Evolutionary conservation across 2,329 filamentous ascomycete genomes (phyloP).

Genomic region (Ceratocystis lukuohia): DNA sequence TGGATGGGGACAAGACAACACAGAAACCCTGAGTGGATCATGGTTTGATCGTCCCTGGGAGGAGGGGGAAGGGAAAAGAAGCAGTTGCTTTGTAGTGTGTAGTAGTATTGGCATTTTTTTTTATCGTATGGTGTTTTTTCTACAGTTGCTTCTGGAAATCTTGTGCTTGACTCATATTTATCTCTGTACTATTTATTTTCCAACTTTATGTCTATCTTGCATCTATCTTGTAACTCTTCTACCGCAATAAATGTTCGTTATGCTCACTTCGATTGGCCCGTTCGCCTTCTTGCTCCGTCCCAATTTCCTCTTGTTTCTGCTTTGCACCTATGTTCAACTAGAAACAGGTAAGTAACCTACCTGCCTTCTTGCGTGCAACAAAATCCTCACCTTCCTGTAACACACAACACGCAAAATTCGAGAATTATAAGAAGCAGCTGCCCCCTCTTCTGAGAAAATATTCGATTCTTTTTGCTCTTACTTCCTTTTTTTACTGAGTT

Average conservation of each 20-base stretch:
- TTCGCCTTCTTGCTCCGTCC: background rate
- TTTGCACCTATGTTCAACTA: background rate
- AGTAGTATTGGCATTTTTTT: background rate
- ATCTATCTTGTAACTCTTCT: background rate
- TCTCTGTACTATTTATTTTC: background rate
- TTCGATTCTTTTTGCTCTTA: conserved; percentile 8
- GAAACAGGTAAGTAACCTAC: background rate
- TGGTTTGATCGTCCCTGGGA: background rate
- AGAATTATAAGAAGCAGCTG: background rate
- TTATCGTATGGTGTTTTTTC: background rate
- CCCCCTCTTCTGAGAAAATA: conserved; percentile 16
- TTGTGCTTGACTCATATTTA: background rate
- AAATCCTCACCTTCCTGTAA: conserved; percentile 2
- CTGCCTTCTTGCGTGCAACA: background rate
- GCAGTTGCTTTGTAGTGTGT: background rate
- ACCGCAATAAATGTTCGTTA: background rate
- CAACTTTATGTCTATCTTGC: background rate
- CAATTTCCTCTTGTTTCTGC: background rate
- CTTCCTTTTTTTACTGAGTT: conserved; percentile 13
- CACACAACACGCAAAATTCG: background rate
- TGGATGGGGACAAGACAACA: background rate
- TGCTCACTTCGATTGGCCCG: background rate
- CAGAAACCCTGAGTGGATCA: background rate
- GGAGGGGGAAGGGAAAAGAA: background rate
- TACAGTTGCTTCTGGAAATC: background rate